Base-by-base conservation (phyloP, 2,329 filamentous ascomycete genomes). In the Aspergillus tubingensis region DNA sequence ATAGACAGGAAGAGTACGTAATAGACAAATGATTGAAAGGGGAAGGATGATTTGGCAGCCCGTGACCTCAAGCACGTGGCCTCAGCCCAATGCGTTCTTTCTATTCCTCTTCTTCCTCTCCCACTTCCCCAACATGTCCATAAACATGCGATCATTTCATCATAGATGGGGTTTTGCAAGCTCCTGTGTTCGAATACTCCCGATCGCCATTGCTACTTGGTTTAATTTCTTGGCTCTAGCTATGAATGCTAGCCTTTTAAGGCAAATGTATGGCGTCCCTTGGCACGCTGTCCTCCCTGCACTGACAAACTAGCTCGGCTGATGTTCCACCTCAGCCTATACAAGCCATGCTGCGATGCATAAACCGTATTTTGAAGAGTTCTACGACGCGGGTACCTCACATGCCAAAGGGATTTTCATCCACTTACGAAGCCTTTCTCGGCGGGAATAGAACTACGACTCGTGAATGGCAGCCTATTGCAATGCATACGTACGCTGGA, bases 371-470 rank as follows among this genome's bases (percentile, higher is more conserved):
- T 32, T 15, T n/a, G n/a, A 30, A 19, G 47, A 17, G 17, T 17
- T 8, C 23, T 15, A 13, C 27, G 8, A n/a, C 47, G 19, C 41
- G 41, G 41, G 21, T 44, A 23, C 41, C 21, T 50, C 47, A 50
- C 23, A 50, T 50, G 25, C 47, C 47, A 30, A 50, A 50, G 47
- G 25, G 47, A 50, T 50, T 50, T 30, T 30, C 47, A 50, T 50
- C 47, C 23, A 32, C 25, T 50, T 30, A 50, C 25, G 47, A 50
- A 50, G n/a, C 23, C 23, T 30, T 17, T 30, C 23, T 23, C 44
- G 19, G 41, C 41, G 21, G 41, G 10, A 44, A 44, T 13, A 44
- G 21, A 44, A 7, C 8, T 11, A 23, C 41, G 41, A 21, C 17
- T 27, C 47, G 47, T 17, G 25, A 50, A 36, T 36, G 32, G 32